These are phyloP conservation scores for Fagus sylvatica DNA, from an alignment of 306 rosid genomes.

Conservation along the genomic window DNA sequence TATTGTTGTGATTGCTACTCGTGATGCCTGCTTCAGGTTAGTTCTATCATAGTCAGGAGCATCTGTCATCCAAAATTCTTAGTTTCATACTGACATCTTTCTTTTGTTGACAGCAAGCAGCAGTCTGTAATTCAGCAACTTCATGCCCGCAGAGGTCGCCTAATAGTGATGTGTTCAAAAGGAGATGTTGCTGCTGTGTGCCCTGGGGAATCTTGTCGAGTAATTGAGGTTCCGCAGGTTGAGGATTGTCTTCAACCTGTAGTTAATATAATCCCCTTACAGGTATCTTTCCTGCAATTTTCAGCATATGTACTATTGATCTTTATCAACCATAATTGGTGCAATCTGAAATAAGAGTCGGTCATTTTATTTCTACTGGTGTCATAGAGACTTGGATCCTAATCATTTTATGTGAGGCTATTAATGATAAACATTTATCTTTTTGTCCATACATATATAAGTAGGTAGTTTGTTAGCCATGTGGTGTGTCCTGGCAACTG, in stretches of 20 bases:
- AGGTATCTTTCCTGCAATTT: conserved; percentile 47
- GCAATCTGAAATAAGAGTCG: neutral
- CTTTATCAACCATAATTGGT: neutral
- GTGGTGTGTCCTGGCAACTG: neutral
- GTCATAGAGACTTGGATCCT: neutral
- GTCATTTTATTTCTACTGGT: neutral
- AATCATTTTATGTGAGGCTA: neutral
- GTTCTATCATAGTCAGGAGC: conserved; percentile 25
- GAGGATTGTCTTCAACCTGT: conserved; percentile 99
- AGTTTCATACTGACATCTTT: conserved; percentile 29
- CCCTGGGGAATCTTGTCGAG: conserved; percentile 69
- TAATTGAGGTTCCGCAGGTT: conserved; percentile 84
- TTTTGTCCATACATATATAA: neutral
- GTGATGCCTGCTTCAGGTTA: conserved; percentile 95
- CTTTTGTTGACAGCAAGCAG: conserved; percentile 78
- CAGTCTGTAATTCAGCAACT: conserved; percentile 99
- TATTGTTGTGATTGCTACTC: conserved; percentile 84
- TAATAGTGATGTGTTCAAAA: conserved; percentile 83
- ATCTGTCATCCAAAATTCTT: conserved; percentile 21
- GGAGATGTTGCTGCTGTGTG: conserved; percentile 77
- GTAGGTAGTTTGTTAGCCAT: neutral
- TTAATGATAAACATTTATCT: neutral
- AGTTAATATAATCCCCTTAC: conserved; percentile 81
- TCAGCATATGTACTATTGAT: neutral
- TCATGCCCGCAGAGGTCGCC: conserved; percentile 95